Base-by-base conservation (phyloP, 495 filamentous ascomycete species). In the Saxophila tyrrhenica region DNA sequence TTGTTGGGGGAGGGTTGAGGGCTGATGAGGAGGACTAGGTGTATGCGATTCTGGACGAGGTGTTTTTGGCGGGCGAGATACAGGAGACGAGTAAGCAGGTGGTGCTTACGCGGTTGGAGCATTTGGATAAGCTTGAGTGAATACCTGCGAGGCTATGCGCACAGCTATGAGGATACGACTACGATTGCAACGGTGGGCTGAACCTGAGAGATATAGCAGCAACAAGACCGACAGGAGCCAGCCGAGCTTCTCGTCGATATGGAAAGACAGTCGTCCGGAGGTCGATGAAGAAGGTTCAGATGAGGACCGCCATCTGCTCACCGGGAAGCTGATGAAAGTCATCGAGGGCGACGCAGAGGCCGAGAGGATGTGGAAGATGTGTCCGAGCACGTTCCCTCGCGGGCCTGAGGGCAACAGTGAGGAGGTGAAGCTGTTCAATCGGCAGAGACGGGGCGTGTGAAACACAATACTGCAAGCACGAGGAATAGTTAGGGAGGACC, bases 11-110 rank as follows among this genome's bases (percentile, higher is more conserved):
- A n/a, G 21, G 21, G 49, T 15, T n/a, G n/a, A 48, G 38, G 25
- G 48, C 44, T 64, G 58, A 57, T 51, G 44, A 29, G 53, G 25
- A 2, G 29, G 17, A 35, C n/a, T 73, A 95, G 83, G 92, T 96
- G 52, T 98, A 98, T 72, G 94, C 94, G 17, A 98, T 98, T 53
- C 79, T 98, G 35, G 92, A 98, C 67, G 92, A 98, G 69, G 88
- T 98, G 50, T 94, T 87, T 75, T 81, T 98, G 48, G 92, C 92
- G 0, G 92, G 92, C 50, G 92, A 98, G 75, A 88, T 98, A 57
- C 87, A 98, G 72, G 92, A 98, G 75, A 96, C 92, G 43, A 91
- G 86, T 65, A 97, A 97, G 70, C 91, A 96, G 71, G 92, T 98
- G 25, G 92, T 98, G 49, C 70, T 98, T 63, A 95, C 91, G 53